Evolutionary conservation across 192 early-diverging fungal genomes (phyloP).

Genomic region (Glomus cerebriforme): DNA sequence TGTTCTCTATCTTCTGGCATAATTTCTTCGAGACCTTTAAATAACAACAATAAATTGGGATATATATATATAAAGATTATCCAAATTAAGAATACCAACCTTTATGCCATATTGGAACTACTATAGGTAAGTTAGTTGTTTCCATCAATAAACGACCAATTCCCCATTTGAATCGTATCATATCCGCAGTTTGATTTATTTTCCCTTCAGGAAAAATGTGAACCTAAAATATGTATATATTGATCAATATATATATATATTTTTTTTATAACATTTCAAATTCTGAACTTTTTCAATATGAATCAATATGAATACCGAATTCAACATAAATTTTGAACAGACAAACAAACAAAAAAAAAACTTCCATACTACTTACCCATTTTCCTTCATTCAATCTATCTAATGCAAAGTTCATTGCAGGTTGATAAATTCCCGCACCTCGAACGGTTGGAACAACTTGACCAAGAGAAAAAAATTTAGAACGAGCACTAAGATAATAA

Average conservation of each 20-base stretch:
- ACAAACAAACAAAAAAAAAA: slow-evolving; percentile 13
- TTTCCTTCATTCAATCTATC: slow-evolving; percentile 62
- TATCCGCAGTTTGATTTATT: slow-evolving; percentile 59
- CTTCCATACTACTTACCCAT: slow-evolving; percentile 55
- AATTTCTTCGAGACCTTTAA: slow-evolving; percentile 60
- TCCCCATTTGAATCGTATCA: slow-evolving; percentile 84
- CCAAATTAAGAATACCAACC: slow-evolving; percentile 44
- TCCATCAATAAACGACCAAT: slow-evolving; percentile 87
- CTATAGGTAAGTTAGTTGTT: slow-evolving; percentile 60
- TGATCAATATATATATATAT: no score
- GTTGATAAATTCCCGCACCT: slow-evolving; percentile 84
- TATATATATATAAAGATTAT: background rate
- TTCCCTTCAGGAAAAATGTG: slow-evolving; percentile 90
- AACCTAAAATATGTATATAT: no score
- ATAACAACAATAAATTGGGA: no score
- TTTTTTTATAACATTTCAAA: no score
- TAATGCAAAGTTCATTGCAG: slow-evolving; percentile 77
- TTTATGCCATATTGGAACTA: slow-evolving; percentile 73
- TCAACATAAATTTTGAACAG: no score
- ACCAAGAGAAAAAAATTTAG: slow-evolving; percentile 73
- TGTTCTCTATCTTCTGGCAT: slow-evolving; percentile 57
- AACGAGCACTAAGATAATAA: slow-evolving; percentile 41
- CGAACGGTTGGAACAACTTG: slow-evolving; percentile 83
- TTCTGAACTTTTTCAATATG: no score
- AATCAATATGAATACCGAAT: no score